Conservation (phyloP, 306 rosid genomes). For the Coriaria nepalensis region DNA sequence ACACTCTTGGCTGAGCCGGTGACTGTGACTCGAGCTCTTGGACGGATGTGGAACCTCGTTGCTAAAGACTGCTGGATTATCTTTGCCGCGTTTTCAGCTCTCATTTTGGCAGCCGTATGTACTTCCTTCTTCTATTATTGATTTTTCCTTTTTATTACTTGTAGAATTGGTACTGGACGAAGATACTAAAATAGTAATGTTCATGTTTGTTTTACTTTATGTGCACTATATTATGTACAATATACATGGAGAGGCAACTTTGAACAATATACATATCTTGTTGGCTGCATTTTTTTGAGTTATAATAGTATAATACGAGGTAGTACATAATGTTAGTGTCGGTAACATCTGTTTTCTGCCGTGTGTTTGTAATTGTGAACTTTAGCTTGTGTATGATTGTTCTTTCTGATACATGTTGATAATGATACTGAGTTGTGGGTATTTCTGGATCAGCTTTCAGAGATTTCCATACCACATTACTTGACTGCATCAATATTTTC, state of each 20-base stretch:
- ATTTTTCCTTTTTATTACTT: conserved; percentile 2
- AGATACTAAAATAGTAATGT: too few relatives aligned
- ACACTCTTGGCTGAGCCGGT: conserved; percentile 46
- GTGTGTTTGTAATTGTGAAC: too few relatives aligned
- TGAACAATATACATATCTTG: too few relatives aligned
- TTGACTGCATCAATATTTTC: conserved; percentile 80
- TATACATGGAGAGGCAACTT: too few relatives aligned
- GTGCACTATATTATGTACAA: too few relatives aligned
- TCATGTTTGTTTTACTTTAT: too few relatives aligned
- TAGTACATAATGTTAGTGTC: too few relatives aligned
- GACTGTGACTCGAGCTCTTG: conserved; percentile 58
- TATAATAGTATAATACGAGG: too few relatives aligned
- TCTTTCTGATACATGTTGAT: background rate
- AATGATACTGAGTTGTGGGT: background rate
- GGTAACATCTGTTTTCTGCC: too few relatives aligned
- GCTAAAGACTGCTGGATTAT: conserved; percentile 74
- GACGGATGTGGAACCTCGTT: conserved; percentile 76
- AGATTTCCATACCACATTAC: conserved; percentile 79
- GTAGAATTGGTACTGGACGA: background rate
- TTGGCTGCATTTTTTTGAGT: too few relatives aligned
- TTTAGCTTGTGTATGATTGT: too few relatives aligned
- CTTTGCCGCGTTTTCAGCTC: conserved; percentile 60
- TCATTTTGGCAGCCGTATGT: conserved; percentile 66
- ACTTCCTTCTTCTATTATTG: background rate
- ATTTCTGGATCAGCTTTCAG: conserved; percentile 51